These are phyloP conservation scores for Sclerotiophoma versabilis DNA, from an alignment of 2,329 filamentous ascomycete species.

Conservation along the genomic window DNA sequence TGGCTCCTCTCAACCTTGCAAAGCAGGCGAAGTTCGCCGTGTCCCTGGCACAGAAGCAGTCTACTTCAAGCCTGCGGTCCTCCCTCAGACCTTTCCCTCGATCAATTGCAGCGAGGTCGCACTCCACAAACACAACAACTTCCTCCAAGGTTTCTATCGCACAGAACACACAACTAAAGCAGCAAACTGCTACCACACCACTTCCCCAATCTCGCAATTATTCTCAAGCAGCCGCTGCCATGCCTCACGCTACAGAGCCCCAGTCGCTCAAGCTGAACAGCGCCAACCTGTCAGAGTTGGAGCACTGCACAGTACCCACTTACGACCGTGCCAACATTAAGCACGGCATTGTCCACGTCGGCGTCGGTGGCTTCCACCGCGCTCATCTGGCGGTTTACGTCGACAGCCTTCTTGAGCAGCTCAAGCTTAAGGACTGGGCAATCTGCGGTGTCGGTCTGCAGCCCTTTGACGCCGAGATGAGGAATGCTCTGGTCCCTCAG, in stretches of 20 bases:
- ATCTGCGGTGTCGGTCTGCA: slow-evolving; percentile 40
- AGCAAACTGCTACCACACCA: slow-evolving; percentile 1
- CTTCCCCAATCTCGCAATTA: slow-evolving; percentile 11
- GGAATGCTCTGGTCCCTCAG: slow-evolving; percentile 31
- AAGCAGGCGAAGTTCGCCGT: slow-evolving; percentile 20
- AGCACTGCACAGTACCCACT: slow-evolving; percentile 31
- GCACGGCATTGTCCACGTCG: slow-evolving; percentile 40
- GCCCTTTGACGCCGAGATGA: slow-evolving; percentile 37
- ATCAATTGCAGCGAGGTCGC: slow-evolving; percentile 9
- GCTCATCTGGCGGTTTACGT: slow-evolving; percentile 39
- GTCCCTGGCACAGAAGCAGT: slow-evolving; percentile 17
- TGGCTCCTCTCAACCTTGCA: slow-evolving; percentile 17
- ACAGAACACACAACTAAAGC: slow-evolving; percentile 11
- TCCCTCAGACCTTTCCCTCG: slow-evolving; percentile 12
- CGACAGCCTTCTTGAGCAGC: slow-evolving; percentile 36
- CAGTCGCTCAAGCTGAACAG: slow-evolving; percentile 27
- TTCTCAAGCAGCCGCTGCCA: slow-evolving; percentile 14
- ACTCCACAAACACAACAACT: slow-evolving; percentile 14
- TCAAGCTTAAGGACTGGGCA: slow-evolving; percentile 36
- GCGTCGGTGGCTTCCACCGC: slow-evolving; percentile 40
- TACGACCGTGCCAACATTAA: slow-evolving; percentile 35
- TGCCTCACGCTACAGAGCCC: slow-evolving; percentile 18
- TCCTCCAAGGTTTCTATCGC: slow-evolving; percentile 7
- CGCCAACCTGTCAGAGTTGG: slow-evolving; percentile 28
- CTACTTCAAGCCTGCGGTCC: slow-evolving; percentile 14